A percentile compares a stretch with the other conserved stretches of the same genome.
These are phyloP conservation scores for Candida sp. DNA, from an alignment of 1,139 yeast genomes.

Conservation along the genomic window DNA sequence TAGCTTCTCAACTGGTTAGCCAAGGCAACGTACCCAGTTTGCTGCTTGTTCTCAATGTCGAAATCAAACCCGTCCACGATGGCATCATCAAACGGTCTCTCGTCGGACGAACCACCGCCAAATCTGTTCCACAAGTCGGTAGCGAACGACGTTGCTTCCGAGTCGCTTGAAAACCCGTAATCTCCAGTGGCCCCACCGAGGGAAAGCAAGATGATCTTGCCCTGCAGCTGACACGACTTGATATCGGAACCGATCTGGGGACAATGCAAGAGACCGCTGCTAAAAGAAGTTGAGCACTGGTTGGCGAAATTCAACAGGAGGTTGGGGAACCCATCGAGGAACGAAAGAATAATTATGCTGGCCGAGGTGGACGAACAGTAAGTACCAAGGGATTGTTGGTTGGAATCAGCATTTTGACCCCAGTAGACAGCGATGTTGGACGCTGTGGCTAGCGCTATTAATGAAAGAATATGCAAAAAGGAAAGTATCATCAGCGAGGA, in stretches of 20 bases:
- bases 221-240: constrained; percentile 70
- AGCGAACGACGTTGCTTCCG: constrained; percentile 71
- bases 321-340: constrained; percentile 61
- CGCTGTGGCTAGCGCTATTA: constrained; percentile 6
- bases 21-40: constrained; percentile 60
- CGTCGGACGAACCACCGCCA: constrained; percentile 67
- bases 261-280: constrained; percentile 63
- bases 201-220: constrained; percentile 70
- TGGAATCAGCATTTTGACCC: constrained; percentile 85
- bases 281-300: constrained; percentile 57
- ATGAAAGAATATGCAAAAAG: not conserved
- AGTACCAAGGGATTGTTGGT: constrained; percentile 59
- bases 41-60: constrained; percentile 41
- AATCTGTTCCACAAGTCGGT: constrained; percentile 76
- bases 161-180: constrained; percentile 68
- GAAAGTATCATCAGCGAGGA: not conserved
- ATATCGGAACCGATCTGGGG: constrained; percentile 70
- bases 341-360: constrained; percentile 71
- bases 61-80: constrained; percentile 45
- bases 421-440: constrained; percentile 63
- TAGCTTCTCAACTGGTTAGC: constrained; percentile 60
- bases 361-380: constrained; percentile 71
- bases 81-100: constrained; percentile 73
- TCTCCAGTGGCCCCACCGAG: constrained; percentile 82
- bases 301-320: constrained; percentile 61